Evolutionary conservation across 1,284 basidiomycete genomes (phyloP).

Genomic region (Filobasidium uniguttulatum): DNA sequence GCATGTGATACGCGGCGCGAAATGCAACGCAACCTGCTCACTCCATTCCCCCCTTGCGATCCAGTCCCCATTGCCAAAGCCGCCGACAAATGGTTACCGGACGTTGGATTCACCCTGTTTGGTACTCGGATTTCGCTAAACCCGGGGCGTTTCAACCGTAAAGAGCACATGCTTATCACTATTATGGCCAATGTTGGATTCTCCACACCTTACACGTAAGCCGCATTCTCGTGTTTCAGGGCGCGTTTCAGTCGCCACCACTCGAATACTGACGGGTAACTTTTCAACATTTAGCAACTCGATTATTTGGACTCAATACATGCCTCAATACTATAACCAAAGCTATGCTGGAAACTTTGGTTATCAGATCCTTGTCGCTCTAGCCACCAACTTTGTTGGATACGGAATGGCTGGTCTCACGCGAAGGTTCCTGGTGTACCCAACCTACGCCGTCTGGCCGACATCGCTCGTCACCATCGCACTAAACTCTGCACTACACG

Average conservation of each 20-base stretch:
- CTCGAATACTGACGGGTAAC: too few species aligned
- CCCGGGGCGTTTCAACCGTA: not conserved
- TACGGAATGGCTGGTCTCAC: conserved; percentile 38
- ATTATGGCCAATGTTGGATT: conserved; percentile 54
- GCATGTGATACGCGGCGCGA: too few species aligned
- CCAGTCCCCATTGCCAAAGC: too few species aligned
- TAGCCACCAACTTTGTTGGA: conserved; percentile 61
- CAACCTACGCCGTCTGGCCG: conserved; percentile 38
- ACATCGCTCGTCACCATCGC: conserved; percentile 39
- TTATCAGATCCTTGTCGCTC: conserved; percentile 19
- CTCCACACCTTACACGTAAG: conserved; percentile 50
- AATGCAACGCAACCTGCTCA: too few species aligned
- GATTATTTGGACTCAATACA: not conserved
- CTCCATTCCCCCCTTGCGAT: too few species aligned
- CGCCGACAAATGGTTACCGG: too few species aligned
- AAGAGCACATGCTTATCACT: conserved; percentile 44
- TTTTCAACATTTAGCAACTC: not conserved
- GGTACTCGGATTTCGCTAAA: not conserved
- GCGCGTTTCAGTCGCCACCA: conserved; percentile 59
- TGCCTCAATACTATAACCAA: not conserved
- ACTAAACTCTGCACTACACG: conserved; percentile 41
- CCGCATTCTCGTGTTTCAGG: conserved; percentile 67
- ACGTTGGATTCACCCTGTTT: not conserved
- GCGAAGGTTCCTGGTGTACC: conserved; percentile 32
- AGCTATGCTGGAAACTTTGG: not conserved